These are phyloP conservation scores for Rosellinia necatrix DNA, from an alignment of 2,329 filamentous ascomycete species.

Conservation along the genomic window DNA sequence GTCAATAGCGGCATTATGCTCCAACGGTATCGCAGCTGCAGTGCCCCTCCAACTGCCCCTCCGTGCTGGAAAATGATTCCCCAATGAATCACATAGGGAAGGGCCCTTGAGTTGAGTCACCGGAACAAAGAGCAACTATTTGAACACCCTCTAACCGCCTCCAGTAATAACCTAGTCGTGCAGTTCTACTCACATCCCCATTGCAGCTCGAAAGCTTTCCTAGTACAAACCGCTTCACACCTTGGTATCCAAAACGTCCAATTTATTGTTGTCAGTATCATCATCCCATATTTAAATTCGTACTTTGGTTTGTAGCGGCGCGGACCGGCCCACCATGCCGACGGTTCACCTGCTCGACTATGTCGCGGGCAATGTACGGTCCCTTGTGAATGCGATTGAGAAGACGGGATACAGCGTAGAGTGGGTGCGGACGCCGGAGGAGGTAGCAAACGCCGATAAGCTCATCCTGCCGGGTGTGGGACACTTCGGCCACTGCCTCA, in stretches of 20 bases:
- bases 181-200: background rate
- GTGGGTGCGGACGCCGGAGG: slow-evolving; percentile 85
- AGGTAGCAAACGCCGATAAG: slow-evolving; percentile 86
- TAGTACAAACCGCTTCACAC: background rate
- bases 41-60: slow-evolving; percentile 35
- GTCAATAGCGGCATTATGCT: slow-evolving; percentile 33
- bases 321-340: slow-evolving; percentile 61
- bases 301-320: background rate
- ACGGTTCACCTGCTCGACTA: slow-evolving; percentile 83
- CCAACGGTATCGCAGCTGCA: slow-evolving; percentile 28
- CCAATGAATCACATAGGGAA: slow-evolving; percentile 16
- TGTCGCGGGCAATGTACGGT: slow-evolving; percentile 94
- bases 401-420: slow-evolving; percentile 91
- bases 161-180: background rate
- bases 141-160: too few species aligned
- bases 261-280: too few species aligned
- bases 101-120: slow-evolving; percentile 37
- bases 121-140: background rate
- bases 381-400: slow-evolving; percentile 96
- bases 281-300: background rate
- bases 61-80: slow-evolving; percentile 29
- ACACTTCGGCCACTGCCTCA: slow-evolving; percentile 95
- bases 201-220: background rate
- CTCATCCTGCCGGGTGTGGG: slow-evolving; percentile 95
- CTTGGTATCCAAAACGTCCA: too few species aligned